Percentiles rank a stretch among this genome's conserved stretches.
These are phyloP conservation scores for Thalassiosira oceanica DNA, from an alignment of 352 stramenopile species.

Conservation along the genomic window DNA sequence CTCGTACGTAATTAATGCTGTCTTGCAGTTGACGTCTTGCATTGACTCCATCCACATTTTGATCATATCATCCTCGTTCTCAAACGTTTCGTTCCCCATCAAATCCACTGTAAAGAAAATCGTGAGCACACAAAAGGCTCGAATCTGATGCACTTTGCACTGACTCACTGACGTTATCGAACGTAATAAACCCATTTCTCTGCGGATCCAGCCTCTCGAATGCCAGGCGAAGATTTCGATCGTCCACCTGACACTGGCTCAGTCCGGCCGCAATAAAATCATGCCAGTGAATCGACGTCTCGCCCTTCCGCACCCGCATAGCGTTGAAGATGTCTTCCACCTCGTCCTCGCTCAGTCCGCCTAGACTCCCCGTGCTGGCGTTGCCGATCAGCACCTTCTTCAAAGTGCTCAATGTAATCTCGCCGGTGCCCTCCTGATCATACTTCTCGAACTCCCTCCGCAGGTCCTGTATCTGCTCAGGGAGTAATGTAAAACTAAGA, in stretches of 20 bases:
- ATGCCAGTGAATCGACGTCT: constrained; percentile 78
- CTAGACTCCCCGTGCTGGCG: constrained; percentile 30
- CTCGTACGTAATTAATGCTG: constrained; percentile 87
- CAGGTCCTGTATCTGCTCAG: constrained; percentile 77
- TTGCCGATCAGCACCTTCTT: constrained; percentile 58
- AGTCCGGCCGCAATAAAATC: constrained; percentile 81
- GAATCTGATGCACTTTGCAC: no score
- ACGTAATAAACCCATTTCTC: constrained; percentile 86
- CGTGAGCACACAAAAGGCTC: no score
- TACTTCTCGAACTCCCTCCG: constrained; percentile 82
- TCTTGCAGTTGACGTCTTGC: constrained; percentile 62
- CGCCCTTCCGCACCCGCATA: constrained; percentile 56
- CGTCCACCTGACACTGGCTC: constrained; percentile 71
- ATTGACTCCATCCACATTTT: constrained; percentile 19
- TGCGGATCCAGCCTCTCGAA: constrained; percentile 87
- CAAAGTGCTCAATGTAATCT: constrained; percentile 69
- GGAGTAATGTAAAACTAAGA: constrained; percentile 80
- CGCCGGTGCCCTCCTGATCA: constrained; percentile 70
- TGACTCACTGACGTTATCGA: constrained; percentile 87
- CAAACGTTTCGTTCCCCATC: constrained; percentile 86
- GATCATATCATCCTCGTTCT: constrained; percentile 77
- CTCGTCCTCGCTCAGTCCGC: constrained; percentile 59
- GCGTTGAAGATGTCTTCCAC: constrained; percentile 77
- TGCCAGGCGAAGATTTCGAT: constrained; percentile 73
- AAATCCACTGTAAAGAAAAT: no score